Evolutionary conservation across 768 basidiomycete genomes (phyloP), one percentile per base, ranked within the genome.

Genomic region (Amylocystis lapponica): DNA sequence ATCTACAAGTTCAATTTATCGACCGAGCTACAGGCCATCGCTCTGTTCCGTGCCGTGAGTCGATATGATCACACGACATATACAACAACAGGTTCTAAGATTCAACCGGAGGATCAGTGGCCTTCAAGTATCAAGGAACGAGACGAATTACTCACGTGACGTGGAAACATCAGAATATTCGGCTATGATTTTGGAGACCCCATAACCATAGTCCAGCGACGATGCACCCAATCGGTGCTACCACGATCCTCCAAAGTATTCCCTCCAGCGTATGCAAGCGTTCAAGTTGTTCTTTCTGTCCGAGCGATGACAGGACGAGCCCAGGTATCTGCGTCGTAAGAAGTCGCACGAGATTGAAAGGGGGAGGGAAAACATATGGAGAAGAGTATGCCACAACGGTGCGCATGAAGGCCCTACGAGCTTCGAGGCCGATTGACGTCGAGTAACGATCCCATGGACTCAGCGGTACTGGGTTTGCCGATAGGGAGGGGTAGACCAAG

Each of bases 371-470:
- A 36, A 52, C 55, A 43, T 70, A 67, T 3, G 66, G 62, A 5
- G 47, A 45, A 1, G 56, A 40, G 45, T 61, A 78, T 5, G 45
- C 39, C 17, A 56, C 39, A 20, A 72, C 66, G 16, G 67, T 59
- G 19, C 54, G 54, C 19, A 64, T 54, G 47, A 75, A 74, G 1
- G 56, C 43, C 30, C 59, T 59, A 22, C 77, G 74, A 17, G 79
- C 74, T 19, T 60, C 53, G 5, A 65, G 46, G 7, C 78, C 78
- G 12, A 75, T 59, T 2, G 53, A 39, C 11, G 38, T 32, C 4
- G 75, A 69, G 56, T 73, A 81, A 19, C 65, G 62, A 48, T 80
- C 76, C 79, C 79, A 81, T 5, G 50, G 27, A 12, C 21, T 40
- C 7, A 26, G 23, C 3, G 21, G 27, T 4, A 48, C 39, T n/a